Conservation (phyloP, 345 rosid genomes). For the Adansonia digitata region DNA sequence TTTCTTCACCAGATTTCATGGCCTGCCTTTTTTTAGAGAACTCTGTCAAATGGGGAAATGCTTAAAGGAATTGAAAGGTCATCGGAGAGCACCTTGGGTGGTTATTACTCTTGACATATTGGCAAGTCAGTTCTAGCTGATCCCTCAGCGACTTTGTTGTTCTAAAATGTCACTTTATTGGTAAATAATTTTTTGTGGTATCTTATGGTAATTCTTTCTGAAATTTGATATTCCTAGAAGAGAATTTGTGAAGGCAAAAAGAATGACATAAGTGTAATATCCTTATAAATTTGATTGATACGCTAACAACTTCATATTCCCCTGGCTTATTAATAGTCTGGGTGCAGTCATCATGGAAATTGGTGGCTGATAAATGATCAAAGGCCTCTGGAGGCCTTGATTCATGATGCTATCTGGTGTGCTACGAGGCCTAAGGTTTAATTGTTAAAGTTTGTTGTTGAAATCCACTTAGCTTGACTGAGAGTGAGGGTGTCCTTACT, state of each 20-base stretch:
- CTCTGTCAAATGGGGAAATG: slow-evolving; percentile 66
- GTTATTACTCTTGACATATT: slow-evolving; percentile 44
- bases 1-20: slow-evolving; percentile 5
- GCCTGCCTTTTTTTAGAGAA: slow-evolving; percentile 12
- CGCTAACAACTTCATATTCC: neutral
- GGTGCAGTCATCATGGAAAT: neutral
- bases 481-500: neutral
- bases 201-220: neutral
- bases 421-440: neutral
- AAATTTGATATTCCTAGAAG: neutral
- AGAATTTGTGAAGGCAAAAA: neutral
- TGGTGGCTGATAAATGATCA: neutral
- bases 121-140: neutral
- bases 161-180: neutral
- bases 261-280: neutral
- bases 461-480: neutral
- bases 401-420: neutral
- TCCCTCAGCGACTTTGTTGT: neutral
- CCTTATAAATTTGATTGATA: neutral
- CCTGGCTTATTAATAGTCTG: neutral
- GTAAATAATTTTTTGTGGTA: neutral
- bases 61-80: slow-evolving; percentile 88
- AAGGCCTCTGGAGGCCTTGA: neutral
- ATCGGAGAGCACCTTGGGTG: slow-evolving; percentile 99
- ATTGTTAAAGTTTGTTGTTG: neutral